phyloP scores from a whole-genome alignment of 129 eudicot genomes.

The Calendula officinalis region DNA sequence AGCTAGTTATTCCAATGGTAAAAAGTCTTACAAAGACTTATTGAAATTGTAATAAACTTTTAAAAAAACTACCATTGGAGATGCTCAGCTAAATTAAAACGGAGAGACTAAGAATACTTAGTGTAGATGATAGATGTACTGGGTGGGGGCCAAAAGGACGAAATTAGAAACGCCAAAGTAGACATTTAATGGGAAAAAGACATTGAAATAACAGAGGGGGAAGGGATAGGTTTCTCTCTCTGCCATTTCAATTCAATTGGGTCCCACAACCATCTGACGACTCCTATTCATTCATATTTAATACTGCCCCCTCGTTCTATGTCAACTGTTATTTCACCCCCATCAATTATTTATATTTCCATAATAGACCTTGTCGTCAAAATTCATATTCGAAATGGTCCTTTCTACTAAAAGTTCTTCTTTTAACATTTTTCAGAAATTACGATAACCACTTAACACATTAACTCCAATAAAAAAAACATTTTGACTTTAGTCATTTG shows the following conservation, averaged over 20 bases:
- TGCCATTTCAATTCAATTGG: constrained; percentile 10
- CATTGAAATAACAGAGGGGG: neutral
- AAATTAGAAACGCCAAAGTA: constrained; percentile 36
- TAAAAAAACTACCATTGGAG: too few relatives aligned
- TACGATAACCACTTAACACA: too few relatives aligned
- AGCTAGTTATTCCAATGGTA: too few relatives aligned
- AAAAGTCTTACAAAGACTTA: too few relatives aligned
- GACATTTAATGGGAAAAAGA: constrained; percentile 34
- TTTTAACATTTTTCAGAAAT: too few relatives aligned
- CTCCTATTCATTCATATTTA: constrained; percentile 14
- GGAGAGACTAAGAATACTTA: too few relatives aligned
- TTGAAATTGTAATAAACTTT: too few relatives aligned
- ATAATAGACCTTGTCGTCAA: constrained; percentile 11
- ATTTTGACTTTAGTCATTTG: too few relatives aligned
- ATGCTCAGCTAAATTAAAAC: too few relatives aligned
- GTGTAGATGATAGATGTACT: neutral
- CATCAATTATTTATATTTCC: neutral
- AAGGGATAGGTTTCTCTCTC: constrained; percentile 27
- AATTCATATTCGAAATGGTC: constrained; percentile 4
- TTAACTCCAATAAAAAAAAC: too few relatives aligned
- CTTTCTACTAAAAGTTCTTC: neutral
- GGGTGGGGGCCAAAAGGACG: constrained; percentile 14
- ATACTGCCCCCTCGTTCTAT: constrained; percentile 13
- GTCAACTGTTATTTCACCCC: neutral
- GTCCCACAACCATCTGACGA: constrained; percentile 38